phyloP scores from a whole-genome alignment of 768 basidiomycete genomes.

The Boletus rufocinnamomeus region DNA sequence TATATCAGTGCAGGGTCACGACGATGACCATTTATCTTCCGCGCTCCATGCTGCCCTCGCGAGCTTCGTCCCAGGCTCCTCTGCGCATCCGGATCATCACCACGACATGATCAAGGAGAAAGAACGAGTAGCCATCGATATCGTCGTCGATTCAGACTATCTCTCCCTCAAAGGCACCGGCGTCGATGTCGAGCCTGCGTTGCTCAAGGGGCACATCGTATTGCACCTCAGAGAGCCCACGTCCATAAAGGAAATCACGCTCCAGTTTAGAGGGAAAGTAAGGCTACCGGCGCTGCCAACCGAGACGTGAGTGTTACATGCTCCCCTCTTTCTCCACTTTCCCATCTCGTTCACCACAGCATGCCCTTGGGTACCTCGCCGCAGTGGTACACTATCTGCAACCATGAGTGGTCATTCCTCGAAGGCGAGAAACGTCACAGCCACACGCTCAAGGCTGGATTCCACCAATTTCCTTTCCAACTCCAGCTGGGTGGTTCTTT shows the following conservation, averaged over 20 bases:
- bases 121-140: conserved; percentile 63
- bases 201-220: conserved; percentile 79
- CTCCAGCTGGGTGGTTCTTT: conserved; percentile 83
- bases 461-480: conserved; percentile 90
- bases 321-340: conserved; percentile 3
- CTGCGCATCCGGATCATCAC: conserved; percentile 25
- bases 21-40: conserved; percentile 38
- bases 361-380: conserved; percentile 33
- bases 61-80: conserved; percentile 27
- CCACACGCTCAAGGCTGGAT: conserved; percentile 95
- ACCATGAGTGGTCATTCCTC: conserved; percentile 92
- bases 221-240: conserved; percentile 81
- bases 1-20: conserved; percentile 29
- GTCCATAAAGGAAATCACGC: conserved; percentile 79
- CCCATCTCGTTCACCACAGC: conserved; percentile 13
- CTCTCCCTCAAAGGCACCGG: conserved; percentile 79
- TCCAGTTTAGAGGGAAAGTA: conserved; percentile 84
- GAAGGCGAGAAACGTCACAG: conserved; percentile 75
- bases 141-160: conserved; percentile 69
- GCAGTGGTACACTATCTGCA: conserved; percentile 64
- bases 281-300: conserved; percentile 57
- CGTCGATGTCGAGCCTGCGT: conserved; percentile 78
- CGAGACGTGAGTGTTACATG: conserved; percentile 56
- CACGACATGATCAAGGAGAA: conserved; percentile 49
- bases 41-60: conserved; percentile 43